Base-by-base conservation (phyloP, 2,329 filamentous ascomycete species). In the Xylariales sp. region DNA sequence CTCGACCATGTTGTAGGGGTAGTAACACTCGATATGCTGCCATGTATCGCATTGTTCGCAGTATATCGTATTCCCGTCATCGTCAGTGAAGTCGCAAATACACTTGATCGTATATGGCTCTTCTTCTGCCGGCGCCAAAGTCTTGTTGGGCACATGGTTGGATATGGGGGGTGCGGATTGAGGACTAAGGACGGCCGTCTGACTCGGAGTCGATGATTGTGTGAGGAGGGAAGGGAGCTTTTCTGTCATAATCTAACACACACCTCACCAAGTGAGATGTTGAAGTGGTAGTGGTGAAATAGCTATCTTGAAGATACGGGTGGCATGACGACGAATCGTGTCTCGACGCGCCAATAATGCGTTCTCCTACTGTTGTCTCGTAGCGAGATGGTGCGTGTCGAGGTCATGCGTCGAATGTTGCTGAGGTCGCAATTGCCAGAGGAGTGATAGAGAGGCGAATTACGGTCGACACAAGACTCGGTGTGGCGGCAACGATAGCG, bases 11-110 rank as follows among this genome's bases (percentile, higher is more conserved):
- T 93, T 92, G 71, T 88, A 80, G 28, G 88, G 88, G 79, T 98
- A 98, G 82, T 97, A 98, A 82, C 96, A 99, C 78, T 94, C 91
- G 75, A 97, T 97, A 81, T 99, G 96, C 82, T 99, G 96, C 96
- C 96, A 99, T 57, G 94, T 96, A 79, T 97, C 93, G 85, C 96
- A 99, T 67, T 86, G 89, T 79, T 98, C 96, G 85, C 96, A 99
- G 81, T 94, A 93, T 70, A 99, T 97, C 68, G 96, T 99, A 81
- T 93, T 95, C 81, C 96, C 96, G 84, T 99, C 96, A 85, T 99
- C 96, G 83, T 97, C 94, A 79, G 89, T 84, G 81, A 92, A 97
- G 79, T 90, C 90, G 83, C 96, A 99, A 75, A 98, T 97, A 87
- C 96, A 99, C 85, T 97, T 97, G 84, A 98, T 97, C 67, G 93